These are phyloP conservation scores for Cucurbita moschata DNA, from an alignment of 306 rosid genomes.

Conservation along the genomic window DNA sequence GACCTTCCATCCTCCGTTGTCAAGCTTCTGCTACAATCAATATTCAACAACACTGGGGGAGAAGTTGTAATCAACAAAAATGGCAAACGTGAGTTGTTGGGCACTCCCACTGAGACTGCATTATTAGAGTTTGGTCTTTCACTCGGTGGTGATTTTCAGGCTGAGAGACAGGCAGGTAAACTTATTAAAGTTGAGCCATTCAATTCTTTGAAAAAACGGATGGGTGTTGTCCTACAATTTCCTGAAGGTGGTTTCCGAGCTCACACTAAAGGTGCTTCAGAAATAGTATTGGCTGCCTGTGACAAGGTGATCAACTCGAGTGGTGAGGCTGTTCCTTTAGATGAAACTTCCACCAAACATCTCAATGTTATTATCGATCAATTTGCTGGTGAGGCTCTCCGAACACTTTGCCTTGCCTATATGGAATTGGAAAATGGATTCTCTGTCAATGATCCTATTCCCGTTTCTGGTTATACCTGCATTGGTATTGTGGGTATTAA, in stretches of 20 bases:
- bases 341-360: constrained; percentile 42
- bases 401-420: constrained; percentile 88
- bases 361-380: constrained; percentile 48
- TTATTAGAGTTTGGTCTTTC: constrained; percentile 73
- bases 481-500: constrained; percentile 89
- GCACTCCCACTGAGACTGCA: constrained; percentile 84
- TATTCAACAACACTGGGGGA: constrained; percentile 85
- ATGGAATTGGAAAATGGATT: constrained; percentile 56
- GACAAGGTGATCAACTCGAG: constrained; percentile 63
- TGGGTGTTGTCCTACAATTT: constrained; percentile 76
- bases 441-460: constrained; percentile 50
- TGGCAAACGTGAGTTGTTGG: constrained; percentile 66
- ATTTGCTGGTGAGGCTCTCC: constrained; percentile 82
- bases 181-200: constrained; percentile 88
- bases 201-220: constrained; percentile 72
- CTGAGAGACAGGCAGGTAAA: constrained; percentile 44
- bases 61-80: constrained; percentile 64
- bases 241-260: constrained; percentile 66
- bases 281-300: constrained; percentile 69
- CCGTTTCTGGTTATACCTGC: constrained; percentile 66
- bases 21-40: constrained; percentile 55
- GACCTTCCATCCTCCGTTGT: constrained; percentile 47
- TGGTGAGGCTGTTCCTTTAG: constrained; percentile 73
- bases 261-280: constrained; percentile 93
- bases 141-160: constrained; percentile 64